phyloP scores from a whole-genome alignment of 106 monocot genomes.

The Dendrobium catenatum region DNA sequence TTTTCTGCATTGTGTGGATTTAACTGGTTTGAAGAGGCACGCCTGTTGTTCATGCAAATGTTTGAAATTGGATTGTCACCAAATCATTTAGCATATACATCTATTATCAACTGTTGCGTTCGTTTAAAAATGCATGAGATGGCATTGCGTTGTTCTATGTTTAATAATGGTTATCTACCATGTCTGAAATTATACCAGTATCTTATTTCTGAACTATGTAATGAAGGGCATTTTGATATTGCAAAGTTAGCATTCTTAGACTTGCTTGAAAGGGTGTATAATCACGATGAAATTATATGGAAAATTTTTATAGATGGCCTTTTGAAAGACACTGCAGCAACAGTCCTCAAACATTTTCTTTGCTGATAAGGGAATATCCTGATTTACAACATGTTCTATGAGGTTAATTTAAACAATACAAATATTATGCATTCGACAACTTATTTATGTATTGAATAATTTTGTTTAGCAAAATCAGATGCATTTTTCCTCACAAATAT shows the following conservation, averaged over 20 bases:
- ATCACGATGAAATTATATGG: conserved; percentile 23
- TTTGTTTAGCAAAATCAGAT: too few species aligned
- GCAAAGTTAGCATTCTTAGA: conserved; percentile 5
- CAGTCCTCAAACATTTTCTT: conserved; percentile 25
- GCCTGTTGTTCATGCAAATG: conserved; percentile 8
- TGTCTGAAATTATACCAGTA: conserved; percentile 10
- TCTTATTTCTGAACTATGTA: conserved; percentile 16
- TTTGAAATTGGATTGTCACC: conserved; percentile 15
- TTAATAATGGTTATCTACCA: conserved; percentile 10
- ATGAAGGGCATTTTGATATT: conserved; percentile 18
- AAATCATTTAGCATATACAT: conserved; percentile 12
- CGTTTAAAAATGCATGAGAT: conserved; percentile 7
- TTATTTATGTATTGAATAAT: too few species aligned
- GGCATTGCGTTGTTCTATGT: not conserved
- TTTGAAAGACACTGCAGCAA: conserved; percentile 16
- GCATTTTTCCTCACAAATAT: too few species aligned
- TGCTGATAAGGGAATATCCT: conserved; percentile 20
- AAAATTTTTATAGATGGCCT: conserved; percentile 20
- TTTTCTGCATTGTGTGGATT: conserved; percentile 18
- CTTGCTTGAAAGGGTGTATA: conserved; percentile 17
- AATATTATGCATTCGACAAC: too few species aligned
- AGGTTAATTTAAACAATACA: not conserved
- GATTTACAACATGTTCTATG: not conserved
- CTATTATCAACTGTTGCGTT: conserved; percentile 17
- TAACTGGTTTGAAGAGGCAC: conserved; percentile 9